Percentiles rank a stretch among this genome's conserved stretches.
Evolutionary conservation across 257 asterid genomes (phyloP).

Genomic region (Primulina eburnea): DNA sequence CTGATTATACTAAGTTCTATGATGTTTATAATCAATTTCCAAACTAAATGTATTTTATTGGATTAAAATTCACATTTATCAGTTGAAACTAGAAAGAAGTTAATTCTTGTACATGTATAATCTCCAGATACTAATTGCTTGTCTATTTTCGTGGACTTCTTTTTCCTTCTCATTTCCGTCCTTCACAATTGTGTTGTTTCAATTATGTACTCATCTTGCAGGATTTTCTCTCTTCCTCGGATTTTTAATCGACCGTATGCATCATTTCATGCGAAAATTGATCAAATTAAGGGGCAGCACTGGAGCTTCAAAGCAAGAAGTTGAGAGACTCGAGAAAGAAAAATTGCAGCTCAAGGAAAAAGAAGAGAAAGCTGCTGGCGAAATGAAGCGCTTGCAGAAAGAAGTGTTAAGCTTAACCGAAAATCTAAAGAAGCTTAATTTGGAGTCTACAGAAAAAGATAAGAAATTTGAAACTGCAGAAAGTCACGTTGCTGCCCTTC

Average conservation of each 20-base stretch:
- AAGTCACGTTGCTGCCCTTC: constrained; percentile 69
- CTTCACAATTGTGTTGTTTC: background rate
- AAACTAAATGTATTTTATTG: too few relatives aligned
- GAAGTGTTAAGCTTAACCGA: constrained; percentile 50
- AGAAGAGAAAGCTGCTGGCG: constrained; percentile 56
- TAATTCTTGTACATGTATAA: background rate
- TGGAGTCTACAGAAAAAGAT: constrained; percentile 51
- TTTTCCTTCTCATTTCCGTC: background rate
- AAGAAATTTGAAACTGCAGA: constrained; percentile 75
- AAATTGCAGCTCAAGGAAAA: constrained; percentile 59
- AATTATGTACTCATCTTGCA: constrained; percentile 27
- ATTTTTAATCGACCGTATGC: constrained; percentile 86
- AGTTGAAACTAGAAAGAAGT: background rate
- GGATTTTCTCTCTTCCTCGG: constrained; percentile 87
- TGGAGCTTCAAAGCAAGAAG: constrained; percentile 65
- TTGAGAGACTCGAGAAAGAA: constrained; percentile 70
- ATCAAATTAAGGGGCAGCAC: constrained; percentile 48
- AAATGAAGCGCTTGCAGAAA: constrained; percentile 48
- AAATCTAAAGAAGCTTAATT: constrained; percentile 59
- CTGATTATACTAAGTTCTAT: background rate
- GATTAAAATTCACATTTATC: background rate
- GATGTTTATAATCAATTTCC: background rate
- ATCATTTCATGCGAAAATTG: constrained; percentile 70
- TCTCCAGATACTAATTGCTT: background rate
- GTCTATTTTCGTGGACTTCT: background rate